Evolutionary conservation across 2,329 filamentous ascomycete species (phyloP).

Genomic region (Leptosphaerulina australis): DNA sequence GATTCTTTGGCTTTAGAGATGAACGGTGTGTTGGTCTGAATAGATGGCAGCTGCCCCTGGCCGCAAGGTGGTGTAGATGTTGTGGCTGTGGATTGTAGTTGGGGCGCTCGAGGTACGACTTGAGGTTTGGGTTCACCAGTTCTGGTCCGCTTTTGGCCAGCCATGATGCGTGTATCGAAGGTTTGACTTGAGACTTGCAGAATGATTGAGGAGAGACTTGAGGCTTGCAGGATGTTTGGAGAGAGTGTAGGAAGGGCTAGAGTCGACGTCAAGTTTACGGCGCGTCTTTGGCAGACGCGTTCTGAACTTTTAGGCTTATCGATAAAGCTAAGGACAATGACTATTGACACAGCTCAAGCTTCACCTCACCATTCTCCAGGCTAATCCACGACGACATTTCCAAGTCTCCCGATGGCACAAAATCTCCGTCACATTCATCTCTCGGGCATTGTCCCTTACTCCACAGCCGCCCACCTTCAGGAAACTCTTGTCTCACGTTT

Average conservation of each 20-base stretch:
- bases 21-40: constrained; percentile 20
- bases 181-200: not conserved
- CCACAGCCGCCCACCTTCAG: constrained; percentile 62
- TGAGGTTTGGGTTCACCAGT: constrained; percentile 31
- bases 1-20: not conserved
- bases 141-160: constrained; percentile 35
- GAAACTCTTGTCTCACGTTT: constrained; percentile 61
- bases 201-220: not conserved
- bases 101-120: not conserved
- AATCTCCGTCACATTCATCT: constrained; percentile 66
- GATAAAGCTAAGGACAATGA: constrained; percentile 16
- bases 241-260: too few relatives aligned
- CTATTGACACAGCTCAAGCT: constrained; percentile 2
- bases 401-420: constrained; percentile 5
- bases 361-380: not conserved
- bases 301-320: constrained; percentile 25
- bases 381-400: not conserved
- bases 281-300: constrained; percentile 16
- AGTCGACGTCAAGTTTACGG: not conserved
- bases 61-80: constrained; percentile 3
- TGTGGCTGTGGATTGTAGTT: not conserved
- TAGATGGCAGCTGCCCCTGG: constrained; percentile 23
- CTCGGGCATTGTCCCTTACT: constrained; percentile 60
- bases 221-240: too few relatives aligned
- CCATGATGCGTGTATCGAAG: constrained; percentile 18